phyloP scores from a whole-genome alignment of 2,329 filamentous ascomycete species.

The Alternaria triticina region DNA sequence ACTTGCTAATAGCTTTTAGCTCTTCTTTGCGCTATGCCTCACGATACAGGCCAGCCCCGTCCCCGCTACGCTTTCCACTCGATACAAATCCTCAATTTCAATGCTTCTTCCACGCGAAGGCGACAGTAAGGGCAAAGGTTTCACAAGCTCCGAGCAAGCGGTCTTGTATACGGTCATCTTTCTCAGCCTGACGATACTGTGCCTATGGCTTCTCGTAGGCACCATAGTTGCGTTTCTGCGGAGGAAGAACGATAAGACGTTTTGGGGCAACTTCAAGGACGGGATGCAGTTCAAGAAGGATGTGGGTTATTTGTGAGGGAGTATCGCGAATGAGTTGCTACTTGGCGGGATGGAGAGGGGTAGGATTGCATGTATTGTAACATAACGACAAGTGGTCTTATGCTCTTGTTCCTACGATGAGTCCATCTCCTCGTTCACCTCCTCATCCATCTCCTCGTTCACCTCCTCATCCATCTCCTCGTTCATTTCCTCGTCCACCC shows the following conservation, averaged over 20 bases:
- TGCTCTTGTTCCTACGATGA: not conserved
- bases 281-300: not conserved
- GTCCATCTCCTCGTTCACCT: not conserved
- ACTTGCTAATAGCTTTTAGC: not conserved
- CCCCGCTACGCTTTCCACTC: not conserved
- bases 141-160: not conserved
- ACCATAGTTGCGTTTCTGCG: not conserved
- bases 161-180: not conserved
- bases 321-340: not conserved
- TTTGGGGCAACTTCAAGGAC: not conserved
- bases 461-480: not conserved
- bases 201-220: not conserved
- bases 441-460: not conserved
- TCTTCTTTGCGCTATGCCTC: not conserved
- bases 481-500: not conserved
- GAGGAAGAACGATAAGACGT: not conserved
- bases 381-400: not conserved
- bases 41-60: not conserved
- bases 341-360: not conserved
- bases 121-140: not conserved
- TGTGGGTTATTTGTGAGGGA: not conserved
- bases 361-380: not conserved
- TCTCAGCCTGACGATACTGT: not conserved
- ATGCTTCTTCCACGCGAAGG: not conserved
- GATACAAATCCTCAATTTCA: not conserved